Percentiles rank a stretch among this genome's conserved stretches.
These are phyloP conservation scores for Phaeodactylum tricornutum DNA, from an alignment of 108 stramenopile species.

Conservation along the genomic window DNA sequence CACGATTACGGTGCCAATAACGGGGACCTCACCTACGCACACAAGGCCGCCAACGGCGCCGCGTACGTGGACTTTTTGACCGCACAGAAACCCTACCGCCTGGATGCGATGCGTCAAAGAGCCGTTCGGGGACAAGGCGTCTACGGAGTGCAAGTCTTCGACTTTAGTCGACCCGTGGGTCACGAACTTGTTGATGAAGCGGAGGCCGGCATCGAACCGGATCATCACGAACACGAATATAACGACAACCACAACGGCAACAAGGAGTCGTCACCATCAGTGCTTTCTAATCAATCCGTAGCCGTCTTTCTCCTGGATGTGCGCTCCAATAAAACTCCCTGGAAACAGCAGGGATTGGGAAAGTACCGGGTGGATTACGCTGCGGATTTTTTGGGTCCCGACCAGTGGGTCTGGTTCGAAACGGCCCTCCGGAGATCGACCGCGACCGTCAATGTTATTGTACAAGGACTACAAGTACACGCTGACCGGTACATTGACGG, in stretches of 20 bases:
- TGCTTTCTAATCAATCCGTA: slow-evolving; percentile 15
- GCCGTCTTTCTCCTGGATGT: slow-evolving; percentile 53
- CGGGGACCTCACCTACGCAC: slow-evolving; percentile 50
- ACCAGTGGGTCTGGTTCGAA: slow-evolving; percentile 74
- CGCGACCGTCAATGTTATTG: slow-evolving; percentile 55
- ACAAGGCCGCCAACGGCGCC: slow-evolving; percentile 20
- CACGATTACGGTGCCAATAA: slow-evolving; percentile 80
- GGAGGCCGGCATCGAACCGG: slow-evolving; percentile 69
- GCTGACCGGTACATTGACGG: slow-evolving; percentile 43
- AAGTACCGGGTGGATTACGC: slow-evolving; percentile 2
- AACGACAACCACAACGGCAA: background rate
- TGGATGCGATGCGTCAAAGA: slow-evolving; percentile 30
- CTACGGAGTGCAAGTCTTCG: slow-evolving; percentile 76
- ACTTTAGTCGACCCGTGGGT: slow-evolving; percentile 29
- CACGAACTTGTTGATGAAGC: slow-evolving; percentile 4
- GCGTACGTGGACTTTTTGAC: slow-evolving; percentile 50
- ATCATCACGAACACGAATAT: slow-evolving; percentile 15
- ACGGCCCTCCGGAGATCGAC: slow-evolving; percentile 26
- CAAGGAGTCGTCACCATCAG: slow-evolving; percentile 5
- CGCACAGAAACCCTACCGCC: slow-evolving; percentile 4
- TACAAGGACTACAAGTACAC: slow-evolving; percentile 66
- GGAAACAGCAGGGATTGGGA: slow-evolving; percentile 9
- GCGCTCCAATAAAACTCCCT: slow-evolving; percentile 48
- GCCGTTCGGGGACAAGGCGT: slow-evolving; percentile 45
- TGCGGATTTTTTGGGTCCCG: slow-evolving; percentile 50